Evolutionary conservation across 129 eudicot species (phyloP).

Genomic region (Arctium lappa): DNA sequence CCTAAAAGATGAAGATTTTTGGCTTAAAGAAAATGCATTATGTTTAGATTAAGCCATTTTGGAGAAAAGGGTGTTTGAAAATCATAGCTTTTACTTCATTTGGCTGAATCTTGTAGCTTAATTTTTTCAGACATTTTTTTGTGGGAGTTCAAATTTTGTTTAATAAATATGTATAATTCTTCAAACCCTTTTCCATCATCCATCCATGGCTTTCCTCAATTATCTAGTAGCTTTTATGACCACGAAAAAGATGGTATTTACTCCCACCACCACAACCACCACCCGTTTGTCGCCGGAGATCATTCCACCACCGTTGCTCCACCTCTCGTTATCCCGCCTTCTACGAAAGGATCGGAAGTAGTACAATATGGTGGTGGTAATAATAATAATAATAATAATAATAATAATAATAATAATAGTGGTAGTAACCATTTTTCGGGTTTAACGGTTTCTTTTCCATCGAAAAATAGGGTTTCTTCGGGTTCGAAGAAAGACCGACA

Average conservation of each 20-base stretch:
- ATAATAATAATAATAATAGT: background rate
- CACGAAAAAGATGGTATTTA: constrained; percentile 28
- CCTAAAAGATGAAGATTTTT: constrained; percentile 26
- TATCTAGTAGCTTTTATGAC: constrained; percentile 13
- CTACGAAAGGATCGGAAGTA: constrained; percentile 1
- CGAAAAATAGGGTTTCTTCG: constrained; percentile 21
- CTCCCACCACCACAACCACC: constrained; percentile 21
- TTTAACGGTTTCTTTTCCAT: constrained; percentile 15
- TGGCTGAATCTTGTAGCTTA: background rate
- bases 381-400: background rate
- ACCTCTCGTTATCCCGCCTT: background rate
- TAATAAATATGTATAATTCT: constrained; percentile 27
- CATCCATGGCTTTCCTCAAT: constrained; percentile 30
- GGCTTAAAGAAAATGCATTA: constrained; percentile 2
- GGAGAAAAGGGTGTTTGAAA: background rate
- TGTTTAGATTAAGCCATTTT: constrained; percentile 1
- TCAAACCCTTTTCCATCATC: constrained; percentile 40
- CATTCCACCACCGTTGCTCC: background rate
- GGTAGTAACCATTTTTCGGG: constrained; percentile 13
- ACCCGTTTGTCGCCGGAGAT: constrained; percentile 22
- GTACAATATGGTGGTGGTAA: background rate
- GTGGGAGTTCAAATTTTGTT: background rate
- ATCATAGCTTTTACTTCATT: constrained; percentile 12
- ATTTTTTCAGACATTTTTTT: background rate
- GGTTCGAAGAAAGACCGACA: constrained; percentile 54